Evolutionary conservation across 148 eudicot species (phyloP).

Genomic region (Arbutus unedo): DNA sequence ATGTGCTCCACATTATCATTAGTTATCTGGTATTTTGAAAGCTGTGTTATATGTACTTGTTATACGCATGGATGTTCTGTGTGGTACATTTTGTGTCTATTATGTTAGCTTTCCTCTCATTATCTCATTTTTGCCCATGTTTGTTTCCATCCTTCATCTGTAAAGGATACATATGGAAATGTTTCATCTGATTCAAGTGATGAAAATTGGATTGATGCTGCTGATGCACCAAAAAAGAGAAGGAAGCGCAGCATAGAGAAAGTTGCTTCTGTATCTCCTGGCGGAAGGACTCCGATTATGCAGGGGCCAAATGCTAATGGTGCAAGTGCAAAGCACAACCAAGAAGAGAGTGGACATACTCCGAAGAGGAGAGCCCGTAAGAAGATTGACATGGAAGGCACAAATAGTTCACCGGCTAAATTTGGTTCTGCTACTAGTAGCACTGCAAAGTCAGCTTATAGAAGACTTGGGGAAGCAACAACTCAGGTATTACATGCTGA

Average conservation of each 20-base stretch:
- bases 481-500: conserved; percentile 51
- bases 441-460: conserved; percentile 31
- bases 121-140: conserved; percentile 5
- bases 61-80: neutral
- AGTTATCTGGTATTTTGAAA: neutral
- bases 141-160: conserved; percentile 14
- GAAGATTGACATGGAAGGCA: conserved; percentile 33
- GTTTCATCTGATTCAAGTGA: conserved; percentile 72
- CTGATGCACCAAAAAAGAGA: conserved; percentile 32
- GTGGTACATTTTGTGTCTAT: neutral
- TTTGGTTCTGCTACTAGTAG: conserved; percentile 37
- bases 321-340: conserved; percentile 13
- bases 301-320: conserved; percentile 21
- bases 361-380: conserved; percentile 32
- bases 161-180: conserved; percentile 77
- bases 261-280: conserved; percentile 24
- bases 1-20: neutral
- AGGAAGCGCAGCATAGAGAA: conserved; percentile 27
- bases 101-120: neutral
- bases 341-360: conserved; percentile 19
- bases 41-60: neutral
- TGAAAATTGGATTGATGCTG: conserved; percentile 62
- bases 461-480: conserved; percentile 56
- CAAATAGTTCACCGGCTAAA: conserved; percentile 27
- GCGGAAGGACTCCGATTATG: conserved; percentile 15